Evolutionary conservation across 495 filamentous ascomycete genomes (phyloP), one percentile per base, ranked within the genome.

Genomic region (Cercophora scortea): DNA sequence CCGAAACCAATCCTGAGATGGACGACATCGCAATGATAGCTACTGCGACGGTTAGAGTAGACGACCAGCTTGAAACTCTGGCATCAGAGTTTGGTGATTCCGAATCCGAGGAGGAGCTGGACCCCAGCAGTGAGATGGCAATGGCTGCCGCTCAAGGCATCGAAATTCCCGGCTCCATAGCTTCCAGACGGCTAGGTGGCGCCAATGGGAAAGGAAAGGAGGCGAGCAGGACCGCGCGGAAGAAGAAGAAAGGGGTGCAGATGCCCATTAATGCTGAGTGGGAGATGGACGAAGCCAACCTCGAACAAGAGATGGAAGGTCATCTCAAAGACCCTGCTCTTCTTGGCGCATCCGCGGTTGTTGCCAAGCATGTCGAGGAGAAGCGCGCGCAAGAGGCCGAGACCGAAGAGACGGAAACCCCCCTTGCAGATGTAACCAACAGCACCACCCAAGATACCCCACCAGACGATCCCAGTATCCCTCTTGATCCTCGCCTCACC

Each of bases 221-320:
- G 11, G 49, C 53, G 33, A 33, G 11, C 6, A 45, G 5, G 19
- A 32, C 43, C 2, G 8, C 3, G 19, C 10, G 17, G 42, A 51
- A 18, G 25, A 52, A 47, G 59, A 62, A 53, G 54, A 61, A 49
- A 8, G 34, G n/a, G 18, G 46, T 42, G 16, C 49, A 32, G 3
- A 55, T 75, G 45, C 61, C 54, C 25, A 69, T 72, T 49, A 65
- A 75, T 36, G 61, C 73, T 2, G 74, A 68, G 42, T 81, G 77
- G 76, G 67, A 72, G 53, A 56, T 60, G 34, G 73, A 73, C 35
- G 77, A 82, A 53, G 61, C 62, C 6, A 65, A 65, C 9, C 59
- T 82, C 0, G 74, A 78, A 38, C 49, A 63, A 16, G 73, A 82
- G 52, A 77, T 84, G 61, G 76, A 79, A 1, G 64, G 63, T 10